A percentile compares a stretch with the other conserved stretches of the same genome.
phyloP scores from a whole-genome alignment of 345 rosid genomes.

The Populus pruinosa region DNA sequence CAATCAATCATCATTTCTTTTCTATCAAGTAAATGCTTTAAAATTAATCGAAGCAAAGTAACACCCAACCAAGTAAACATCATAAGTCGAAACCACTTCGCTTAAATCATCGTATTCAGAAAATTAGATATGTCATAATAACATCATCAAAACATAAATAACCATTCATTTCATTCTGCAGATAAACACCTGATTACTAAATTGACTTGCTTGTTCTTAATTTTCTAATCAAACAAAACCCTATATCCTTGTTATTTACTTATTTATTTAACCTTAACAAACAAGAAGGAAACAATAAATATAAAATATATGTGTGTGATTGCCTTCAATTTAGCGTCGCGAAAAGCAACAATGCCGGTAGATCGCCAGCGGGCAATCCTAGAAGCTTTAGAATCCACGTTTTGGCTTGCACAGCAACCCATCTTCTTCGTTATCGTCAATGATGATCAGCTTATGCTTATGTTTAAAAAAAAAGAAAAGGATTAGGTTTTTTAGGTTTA shows the following conservation, averaged over 20 bases:
- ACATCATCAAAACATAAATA: neutral
- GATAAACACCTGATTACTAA: neutral
- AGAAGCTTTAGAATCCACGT: slow-evolving; percentile 60
- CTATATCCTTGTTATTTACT: neutral
- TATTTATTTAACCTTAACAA: neutral
- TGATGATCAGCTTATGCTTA: neutral
- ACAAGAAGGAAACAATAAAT: neutral
- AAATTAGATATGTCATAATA: too few species aligned
- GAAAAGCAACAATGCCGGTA: slow-evolving; percentile 88
- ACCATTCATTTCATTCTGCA: neutral
- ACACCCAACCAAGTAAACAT: neutral
- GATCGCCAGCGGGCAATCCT: slow-evolving; percentile 88
- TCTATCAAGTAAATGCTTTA: neutral
- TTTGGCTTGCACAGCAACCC: slow-evolving; percentile 80
- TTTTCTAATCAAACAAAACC: neutral
- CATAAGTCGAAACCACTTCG: neutral
- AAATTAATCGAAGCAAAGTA: neutral
- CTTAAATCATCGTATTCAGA: neutral
- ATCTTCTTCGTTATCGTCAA: slow-evolving; percentile 29
- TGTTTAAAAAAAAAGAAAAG: too few species aligned
- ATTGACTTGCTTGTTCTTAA: neutral
- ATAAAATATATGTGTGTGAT: neutral
- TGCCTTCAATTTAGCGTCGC: slow-evolving; percentile 92
- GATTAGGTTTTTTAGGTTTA: neutral
- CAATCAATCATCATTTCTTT: neutral